Evolutionary conservation across 139 green algal species (phyloP), one percentile per base, ranked within the genome.

Genomic region (Chlorella sp.): DNA sequence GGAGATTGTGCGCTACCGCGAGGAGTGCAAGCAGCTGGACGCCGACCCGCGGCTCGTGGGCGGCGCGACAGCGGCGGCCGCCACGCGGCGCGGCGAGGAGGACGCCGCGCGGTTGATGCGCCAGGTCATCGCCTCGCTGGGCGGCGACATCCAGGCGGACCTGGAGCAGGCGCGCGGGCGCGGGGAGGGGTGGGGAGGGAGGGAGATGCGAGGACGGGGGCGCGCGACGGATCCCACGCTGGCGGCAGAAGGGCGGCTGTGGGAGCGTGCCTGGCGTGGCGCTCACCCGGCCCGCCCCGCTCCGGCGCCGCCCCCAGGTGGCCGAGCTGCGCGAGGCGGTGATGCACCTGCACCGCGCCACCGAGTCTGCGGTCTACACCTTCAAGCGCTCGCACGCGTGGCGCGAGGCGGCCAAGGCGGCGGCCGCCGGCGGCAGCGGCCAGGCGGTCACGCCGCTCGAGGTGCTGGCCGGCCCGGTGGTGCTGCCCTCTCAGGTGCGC

Each of bases 1-100:
- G 69, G 42, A 74, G n/a, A 62, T 87, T 3, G 43, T 68, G 48
- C 53, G 68, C 43, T 85, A 55, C 62, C 59, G 77, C 14, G 79
- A 84, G 50, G 72, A 88, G 25, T 85, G 72, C 56, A 46, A 62
- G 27, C 77, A 87, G 61, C 77, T 88, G 33, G 83, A 88, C 15
- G 68, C 41, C 29, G 53, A 78, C 45, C 51, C 69, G 19, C 72
- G 80, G 25, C 67, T 87, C 25, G 36, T n/a, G 21, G 41, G 19
- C 5, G 5, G 17, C 17, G 35, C 33, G n/a, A 17, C 38, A 35
- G 31, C 27, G 17, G 51, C 33, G 8, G 15, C 17, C 8, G 67
- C 42, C n/a, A 45, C 61, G 40, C 21, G 15, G 71, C 8, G 21
- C 46, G 11, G 64, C 38, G 33, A 77, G 42, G 29, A 69, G 14